phyloP scores from a whole-genome alignment of 2,329 filamentous ascomycete genomes.

The Aspergillus jensenii region DNA sequence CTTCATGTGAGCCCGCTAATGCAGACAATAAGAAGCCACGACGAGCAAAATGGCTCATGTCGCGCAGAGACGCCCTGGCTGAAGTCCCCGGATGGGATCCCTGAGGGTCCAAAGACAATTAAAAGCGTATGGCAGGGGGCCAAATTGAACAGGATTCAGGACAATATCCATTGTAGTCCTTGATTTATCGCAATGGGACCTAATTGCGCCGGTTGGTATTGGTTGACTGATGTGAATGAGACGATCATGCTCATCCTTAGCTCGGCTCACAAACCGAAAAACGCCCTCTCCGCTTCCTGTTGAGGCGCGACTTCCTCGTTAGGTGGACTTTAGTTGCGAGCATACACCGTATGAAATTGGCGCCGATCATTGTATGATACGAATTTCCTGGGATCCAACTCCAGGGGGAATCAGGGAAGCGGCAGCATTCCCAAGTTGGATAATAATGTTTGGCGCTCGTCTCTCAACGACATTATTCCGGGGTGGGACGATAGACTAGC shows the following conservation, averaged over 20 bases:
- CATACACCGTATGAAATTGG: neutral
- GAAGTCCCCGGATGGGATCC: conserved; percentile 11
- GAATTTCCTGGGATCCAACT: neutral
- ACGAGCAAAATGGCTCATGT: conserved; percentile 27
- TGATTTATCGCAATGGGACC: conserved; percentile 1
- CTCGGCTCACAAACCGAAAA: conserved; percentile 19
- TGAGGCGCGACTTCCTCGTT: conserved; percentile 15
- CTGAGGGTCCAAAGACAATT: neutral
- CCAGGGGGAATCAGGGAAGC: neutral
- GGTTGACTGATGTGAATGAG: conserved; percentile 11
- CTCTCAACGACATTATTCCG: neutral
- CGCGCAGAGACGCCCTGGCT: conserved; percentile 29
- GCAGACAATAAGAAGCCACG: conserved; percentile 22
- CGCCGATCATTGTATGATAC: neutral
- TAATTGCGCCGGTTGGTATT: conserved; percentile 6
- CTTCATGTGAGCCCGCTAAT: conserved; percentile 15
- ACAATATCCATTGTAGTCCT: conserved; percentile 2
- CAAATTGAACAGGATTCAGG: neutral
- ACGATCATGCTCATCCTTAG: conserved; percentile 15
- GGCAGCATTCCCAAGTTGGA: neutral
- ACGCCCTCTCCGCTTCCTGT: neutral
- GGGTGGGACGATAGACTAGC: conserved; percentile 11
- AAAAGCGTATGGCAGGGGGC: neutral
- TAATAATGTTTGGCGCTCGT: neutral
- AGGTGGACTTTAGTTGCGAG: neutral